These are phyloP conservation scores for Cicer bijugum DNA, from an alignment of 306 rosid species.

Conservation along the genomic window DNA sequence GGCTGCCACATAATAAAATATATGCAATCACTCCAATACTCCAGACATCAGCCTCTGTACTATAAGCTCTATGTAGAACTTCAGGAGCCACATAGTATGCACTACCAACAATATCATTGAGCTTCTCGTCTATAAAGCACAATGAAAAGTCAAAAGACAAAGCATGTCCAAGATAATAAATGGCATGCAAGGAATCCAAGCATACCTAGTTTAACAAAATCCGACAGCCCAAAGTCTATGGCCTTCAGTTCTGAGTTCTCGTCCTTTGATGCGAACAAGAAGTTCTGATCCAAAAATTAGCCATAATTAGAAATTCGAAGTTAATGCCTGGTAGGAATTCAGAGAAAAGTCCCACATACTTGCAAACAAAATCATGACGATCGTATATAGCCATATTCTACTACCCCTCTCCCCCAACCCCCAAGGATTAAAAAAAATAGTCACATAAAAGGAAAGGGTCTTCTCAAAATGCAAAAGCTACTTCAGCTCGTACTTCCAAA, in stretches of 20 bases:
- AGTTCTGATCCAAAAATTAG: constrained; percentile 72
- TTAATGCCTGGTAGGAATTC: constrained; percentile 29
- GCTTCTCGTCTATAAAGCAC: constrained; percentile 76
- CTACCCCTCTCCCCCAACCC: not conserved
- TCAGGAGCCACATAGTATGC: constrained; percentile 98
- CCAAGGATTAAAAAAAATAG: not conserved
- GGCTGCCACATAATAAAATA: constrained; percentile 91
- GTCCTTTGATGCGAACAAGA: constrained; percentile 71
- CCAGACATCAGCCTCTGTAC: constrained; percentile 95
- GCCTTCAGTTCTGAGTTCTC: constrained; percentile 92
- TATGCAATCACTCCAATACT: constrained; percentile 96
- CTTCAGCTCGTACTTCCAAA: constrained; percentile 12
- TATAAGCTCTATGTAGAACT: constrained; percentile 88
- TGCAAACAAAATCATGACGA: constrained; percentile 36
- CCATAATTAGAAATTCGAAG: constrained; percentile 39
- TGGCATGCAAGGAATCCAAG: constrained; percentile 1
- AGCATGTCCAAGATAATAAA: constrained; percentile 22
- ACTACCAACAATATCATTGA: constrained; percentile 94
- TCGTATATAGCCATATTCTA: constrained; percentile 17
- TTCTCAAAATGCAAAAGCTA: constrained; percentile 16
- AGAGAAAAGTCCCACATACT: constrained; percentile 3
- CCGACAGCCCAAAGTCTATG: constrained; percentile 96
- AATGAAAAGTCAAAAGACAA: constrained; percentile 35
- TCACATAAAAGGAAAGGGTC: constrained; percentile 19
- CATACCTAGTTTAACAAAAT: constrained; percentile 89